These are phyloP conservation scores for Trichoderma endophyticum DNA, from an alignment of 2,329 filamentous ascomycete species.

Conservation along the genomic window DNA sequence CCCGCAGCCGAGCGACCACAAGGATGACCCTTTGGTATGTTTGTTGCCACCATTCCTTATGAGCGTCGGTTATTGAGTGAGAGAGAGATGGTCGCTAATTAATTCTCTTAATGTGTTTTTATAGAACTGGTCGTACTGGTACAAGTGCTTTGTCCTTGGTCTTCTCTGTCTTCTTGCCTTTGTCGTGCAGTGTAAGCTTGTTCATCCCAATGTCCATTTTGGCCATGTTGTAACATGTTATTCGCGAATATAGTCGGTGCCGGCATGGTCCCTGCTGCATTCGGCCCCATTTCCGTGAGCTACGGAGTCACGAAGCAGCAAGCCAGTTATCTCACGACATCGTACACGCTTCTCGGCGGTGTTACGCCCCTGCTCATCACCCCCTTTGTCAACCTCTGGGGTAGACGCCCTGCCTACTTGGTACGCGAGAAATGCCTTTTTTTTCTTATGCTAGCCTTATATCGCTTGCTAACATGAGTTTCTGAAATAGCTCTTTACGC, in stretches of 20 bases:
- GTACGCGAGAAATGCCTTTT: background rate
- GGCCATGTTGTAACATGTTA: background rate
- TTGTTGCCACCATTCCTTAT: background rate
- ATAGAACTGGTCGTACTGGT: conserved; percentile 8
- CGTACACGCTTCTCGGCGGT: conserved; percentile 14
- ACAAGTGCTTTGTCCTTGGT: conserved; percentile 8
- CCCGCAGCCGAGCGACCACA: conserved; percentile 13
- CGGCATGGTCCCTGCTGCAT: conserved; percentile 11
- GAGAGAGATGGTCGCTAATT: background rate
- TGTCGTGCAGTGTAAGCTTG: conserved; percentile 9
- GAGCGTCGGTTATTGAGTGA: background rate
- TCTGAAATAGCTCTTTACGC: background rate
- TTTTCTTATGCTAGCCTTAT: too few species aligned
- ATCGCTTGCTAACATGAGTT: background rate
- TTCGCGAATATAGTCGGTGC: background rate
- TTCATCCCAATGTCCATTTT: background rate
- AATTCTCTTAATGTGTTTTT: background rate
- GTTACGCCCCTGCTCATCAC: conserved; percentile 8
- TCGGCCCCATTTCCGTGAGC: background rate
- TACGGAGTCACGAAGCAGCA: conserved; percentile 1
- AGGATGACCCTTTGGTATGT: conserved; percentile 13
- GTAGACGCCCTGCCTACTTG: conserved; percentile 6
- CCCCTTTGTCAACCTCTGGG: conserved; percentile 6
- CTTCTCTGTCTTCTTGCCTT: conserved; percentile 9
- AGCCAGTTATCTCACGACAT: conserved; percentile 13